Conservation (phyloP, 257 asterid species). For the Plantago major region DNA sequence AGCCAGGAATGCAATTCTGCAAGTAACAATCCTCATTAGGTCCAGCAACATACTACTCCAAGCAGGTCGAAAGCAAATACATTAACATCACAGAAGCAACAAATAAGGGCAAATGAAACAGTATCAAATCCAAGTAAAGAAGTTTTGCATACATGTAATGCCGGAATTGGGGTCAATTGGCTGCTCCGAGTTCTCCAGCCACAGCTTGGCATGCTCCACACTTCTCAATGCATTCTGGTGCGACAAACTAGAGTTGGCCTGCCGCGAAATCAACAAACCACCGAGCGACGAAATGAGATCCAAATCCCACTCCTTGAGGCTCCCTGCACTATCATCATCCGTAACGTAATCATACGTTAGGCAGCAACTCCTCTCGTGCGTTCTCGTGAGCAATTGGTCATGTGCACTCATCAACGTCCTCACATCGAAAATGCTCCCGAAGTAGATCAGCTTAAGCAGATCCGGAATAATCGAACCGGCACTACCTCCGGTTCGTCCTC, state of each 20-base stretch:
- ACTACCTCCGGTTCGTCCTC: not conserved
- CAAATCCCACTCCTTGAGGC: constrained; percentile 70
- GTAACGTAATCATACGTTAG: constrained; percentile 81
- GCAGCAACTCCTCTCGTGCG: constrained; percentile 83
- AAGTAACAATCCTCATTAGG: too few relatives aligned
- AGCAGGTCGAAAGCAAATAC: constrained; percentile 1
- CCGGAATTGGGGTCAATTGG: constrained; percentile 45
- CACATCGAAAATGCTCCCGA: constrained; percentile 75
- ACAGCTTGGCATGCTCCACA: constrained; percentile 73
- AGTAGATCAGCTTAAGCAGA: constrained; percentile 61
- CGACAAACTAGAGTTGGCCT: constrained; percentile 52
- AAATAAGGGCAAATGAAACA: not conserved
- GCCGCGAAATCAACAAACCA: constrained; percentile 54
- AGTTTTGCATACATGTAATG: constrained; percentile 56
- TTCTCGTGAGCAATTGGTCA: constrained; percentile 51
- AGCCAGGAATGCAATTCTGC: too few relatives aligned
- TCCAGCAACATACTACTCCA: not conserved
- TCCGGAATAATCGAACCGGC: constrained; percentile 32
- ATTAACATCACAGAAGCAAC: not conserved
- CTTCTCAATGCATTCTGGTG: constrained; percentile 58
- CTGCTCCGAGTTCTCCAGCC: constrained; percentile 59
- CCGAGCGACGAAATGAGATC: constrained; percentile 70
- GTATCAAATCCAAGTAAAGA: not conserved
- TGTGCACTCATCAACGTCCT: constrained; percentile 44
- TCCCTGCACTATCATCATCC: constrained; percentile 61